A percentile compares a stretch with the other conserved stretches of the same genome.
Evolutionary conservation across 495 filamentous ascomycete species (phyloP).

Genomic region (Penicillium pulvis): DNA sequence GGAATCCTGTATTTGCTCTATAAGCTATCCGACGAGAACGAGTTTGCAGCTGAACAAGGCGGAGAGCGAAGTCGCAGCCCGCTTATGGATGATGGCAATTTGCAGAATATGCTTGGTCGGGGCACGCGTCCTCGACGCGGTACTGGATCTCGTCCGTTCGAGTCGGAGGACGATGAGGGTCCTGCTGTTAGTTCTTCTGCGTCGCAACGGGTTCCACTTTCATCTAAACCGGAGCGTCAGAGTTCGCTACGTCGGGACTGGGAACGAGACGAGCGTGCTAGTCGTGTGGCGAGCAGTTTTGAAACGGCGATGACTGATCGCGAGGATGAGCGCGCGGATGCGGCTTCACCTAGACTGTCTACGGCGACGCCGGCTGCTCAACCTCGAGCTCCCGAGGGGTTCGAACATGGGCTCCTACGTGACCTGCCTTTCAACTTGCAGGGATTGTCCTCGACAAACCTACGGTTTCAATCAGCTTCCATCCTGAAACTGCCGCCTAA

Average conservation of each 20-base stretch:
- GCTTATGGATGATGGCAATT: conserved; percentile 37
- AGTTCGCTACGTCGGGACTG: conserved; percentile 29
- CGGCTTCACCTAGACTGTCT: conserved; percentile 15
- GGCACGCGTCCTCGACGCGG: conserved; percentile 24
- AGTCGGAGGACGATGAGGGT: conserved; percentile 46
- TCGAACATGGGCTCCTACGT: conserved; percentile 76
- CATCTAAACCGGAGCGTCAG: conserved; percentile 27
- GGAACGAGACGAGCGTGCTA: conserved; percentile 18
- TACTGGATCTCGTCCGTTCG: conserved; percentile 21
- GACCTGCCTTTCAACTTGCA: conserved; percentile 95
- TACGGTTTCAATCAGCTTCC: conserved; percentile 69
- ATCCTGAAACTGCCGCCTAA: conserved; percentile 73
- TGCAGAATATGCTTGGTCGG: conserved; percentile 41
- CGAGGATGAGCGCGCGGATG: conserved; percentile 18
- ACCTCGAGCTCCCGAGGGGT: conserved; percentile 50
- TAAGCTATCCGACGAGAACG: conserved; percentile 67
- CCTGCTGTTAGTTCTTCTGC: conserved; percentile 49
- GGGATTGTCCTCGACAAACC: conserved; percentile 81
- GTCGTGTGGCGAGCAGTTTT: conserved; percentile 18
- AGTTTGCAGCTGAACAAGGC: conserved; percentile 28
- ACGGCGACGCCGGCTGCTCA: conserved; percentile 16
- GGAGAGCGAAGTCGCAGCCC: conserved; percentile 42
- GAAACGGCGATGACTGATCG: conserved; percentile 21
- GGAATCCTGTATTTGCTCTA: conserved; percentile 89
- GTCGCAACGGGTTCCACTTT: conserved; percentile 34